A percentile compares a stretch with the other conserved stretches of the same genome.
Evolutionary conservation across 1,284 basidiomycete species (phyloP).

Genomic region (Hymenochaete sp.): DNA sequence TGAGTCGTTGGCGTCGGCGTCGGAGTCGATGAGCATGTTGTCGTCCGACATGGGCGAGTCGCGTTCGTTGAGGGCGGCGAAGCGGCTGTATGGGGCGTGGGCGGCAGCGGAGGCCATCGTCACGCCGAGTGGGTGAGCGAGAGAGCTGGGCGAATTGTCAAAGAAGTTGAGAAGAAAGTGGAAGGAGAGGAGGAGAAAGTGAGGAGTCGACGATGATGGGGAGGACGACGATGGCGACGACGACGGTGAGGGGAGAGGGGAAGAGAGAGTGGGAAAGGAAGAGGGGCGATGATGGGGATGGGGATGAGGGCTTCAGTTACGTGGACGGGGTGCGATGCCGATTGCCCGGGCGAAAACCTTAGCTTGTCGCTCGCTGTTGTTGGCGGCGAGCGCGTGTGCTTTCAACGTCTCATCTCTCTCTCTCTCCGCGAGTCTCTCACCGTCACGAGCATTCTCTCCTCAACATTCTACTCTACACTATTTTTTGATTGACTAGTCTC

Average conservation of each 20-base stretch:
- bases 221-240: constrained; percentile 10
- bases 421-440: too few relatives aligned
- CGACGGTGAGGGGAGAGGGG: constrained; percentile 6
- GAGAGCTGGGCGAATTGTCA: too few relatives aligned
- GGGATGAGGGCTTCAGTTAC: constrained; percentile 6
- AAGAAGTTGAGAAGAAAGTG: too few relatives aligned
- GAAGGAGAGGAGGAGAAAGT: constrained; percentile 1
- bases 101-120: not conserved
- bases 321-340: constrained; percentile 2
- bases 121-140: too few relatives aligned
- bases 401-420: too few relatives aligned
- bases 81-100: not conserved
- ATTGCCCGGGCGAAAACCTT: constrained; percentile 4
- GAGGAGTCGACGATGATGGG: not conserved
- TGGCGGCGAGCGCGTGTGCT: constrained; percentile 5
- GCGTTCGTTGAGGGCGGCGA: constrained; percentile 6
- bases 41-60: too few relatives aligned
- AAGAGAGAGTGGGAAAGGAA: constrained; percentile 2
- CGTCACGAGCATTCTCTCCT: too few relatives aligned
- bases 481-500: too few relatives aligned
- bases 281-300: not conserved
- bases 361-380: constrained; percentile 2
- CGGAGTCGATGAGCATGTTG: constrained; percentile 16
- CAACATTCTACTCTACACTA: too few relatives aligned
- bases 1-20: not conserved